A percentile compares a stretch with the other conserved stretches of the same genome.
Evolutionary conservation across 768 basidiomycete species (phyloP).

Genomic region (Russula virescens): DNA sequence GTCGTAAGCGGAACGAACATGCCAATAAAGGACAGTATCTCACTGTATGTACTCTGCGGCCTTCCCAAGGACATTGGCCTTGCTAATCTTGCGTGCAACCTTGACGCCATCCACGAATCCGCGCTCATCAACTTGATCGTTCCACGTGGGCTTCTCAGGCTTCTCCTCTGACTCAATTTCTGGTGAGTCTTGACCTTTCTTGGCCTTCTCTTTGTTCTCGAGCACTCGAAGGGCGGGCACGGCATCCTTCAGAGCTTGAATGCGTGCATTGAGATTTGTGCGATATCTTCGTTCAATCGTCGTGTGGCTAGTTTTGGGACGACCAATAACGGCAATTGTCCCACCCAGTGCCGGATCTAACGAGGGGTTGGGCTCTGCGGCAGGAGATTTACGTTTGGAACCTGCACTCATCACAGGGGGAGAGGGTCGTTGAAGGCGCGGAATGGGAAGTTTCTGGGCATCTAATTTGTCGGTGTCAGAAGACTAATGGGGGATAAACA

Average conservation of each 20-base stretch:
- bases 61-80: slow-evolving; percentile 85
- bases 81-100: slow-evolving; percentile 85
- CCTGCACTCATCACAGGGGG: slow-evolving; percentile 32
- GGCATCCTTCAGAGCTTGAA: slow-evolving; percentile 70
- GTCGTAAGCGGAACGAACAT: not conserved
- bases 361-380: slow-evolving; percentile 18
- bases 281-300: slow-evolving; percentile 86
- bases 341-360: slow-evolving; percentile 22
- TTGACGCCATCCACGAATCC: slow-evolving; percentile 92
- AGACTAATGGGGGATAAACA: not conserved
- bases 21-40: slow-evolving; percentile 18
- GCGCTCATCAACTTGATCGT: slow-evolving; percentile 68
- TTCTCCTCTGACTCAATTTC: slow-evolving; percentile 1
- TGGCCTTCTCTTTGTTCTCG: slow-evolving; percentile 46
- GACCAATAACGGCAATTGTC: slow-evolving; percentile 29
- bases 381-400: slow-evolving; percentile 24
- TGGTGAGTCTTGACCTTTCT: slow-evolving; percentile 16
- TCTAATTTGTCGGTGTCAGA: slow-evolving; percentile 11
- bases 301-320: slow-evolving; percentile 85
- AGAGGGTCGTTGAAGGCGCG: slow-evolving; percentile 47
- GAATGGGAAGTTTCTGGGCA: slow-evolving; percentile 38
- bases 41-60: slow-evolving; percentile 84
- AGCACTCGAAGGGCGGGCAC: slow-evolving; percentile 80
- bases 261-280: slow-evolving; percentile 83
- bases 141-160: slow-evolving; percentile 9